Evolutionary conservation across 345 rosid genomes (phyloP), one percentile per base, ranked within the genome.

Genomic region (Rhodamnia rubescens): DNA sequence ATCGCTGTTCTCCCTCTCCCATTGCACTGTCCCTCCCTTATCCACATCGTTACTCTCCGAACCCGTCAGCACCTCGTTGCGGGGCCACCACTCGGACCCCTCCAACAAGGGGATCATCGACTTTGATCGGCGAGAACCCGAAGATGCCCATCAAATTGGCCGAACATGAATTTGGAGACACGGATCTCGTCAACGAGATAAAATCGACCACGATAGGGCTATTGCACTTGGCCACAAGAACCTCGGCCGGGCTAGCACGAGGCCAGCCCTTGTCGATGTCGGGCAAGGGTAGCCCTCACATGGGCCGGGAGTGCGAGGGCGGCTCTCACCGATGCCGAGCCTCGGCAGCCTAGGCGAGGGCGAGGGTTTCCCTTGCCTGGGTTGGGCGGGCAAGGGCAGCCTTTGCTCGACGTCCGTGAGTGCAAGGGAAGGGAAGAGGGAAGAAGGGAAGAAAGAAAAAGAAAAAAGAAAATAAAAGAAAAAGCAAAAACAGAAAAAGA

Each of bases 31-130:
- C 52, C 90, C 94, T 82, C 91, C 93, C 82, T 83, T 92, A 53
- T 93, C 95, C 78, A 93, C 89, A 27, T 87, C 51, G 57, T 90
- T 85, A 81, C 92, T 90, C 36, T 87, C 49, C 7, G 85, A 89
- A 3, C 85, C 55, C 1, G 87, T 86, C 40, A 83, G 85, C 82
- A 91, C 97, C 61, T 91, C 7, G 47, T 44, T 94, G 84, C 92
- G 89, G 1, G 94, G 96, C 75, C 94, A 91, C 99, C 98, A 92
- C 92, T 90, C 92, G 22, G 95, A 94, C 6, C 95, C 96, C 69
- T 91, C 94, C 83, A 95, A 93, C 83, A 95, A 93, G 16, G 97
- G 93, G 5, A 94, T 90, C 8, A 94, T 91, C 91, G 95, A 93
- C 84, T 87, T 92, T 95, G 53, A 94, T 83, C 2, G 95, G 94